Evolutionary conservation across 768 basidiomycete species (phyloP).

Genomic region (Punctularia strigosozonata): DNA sequence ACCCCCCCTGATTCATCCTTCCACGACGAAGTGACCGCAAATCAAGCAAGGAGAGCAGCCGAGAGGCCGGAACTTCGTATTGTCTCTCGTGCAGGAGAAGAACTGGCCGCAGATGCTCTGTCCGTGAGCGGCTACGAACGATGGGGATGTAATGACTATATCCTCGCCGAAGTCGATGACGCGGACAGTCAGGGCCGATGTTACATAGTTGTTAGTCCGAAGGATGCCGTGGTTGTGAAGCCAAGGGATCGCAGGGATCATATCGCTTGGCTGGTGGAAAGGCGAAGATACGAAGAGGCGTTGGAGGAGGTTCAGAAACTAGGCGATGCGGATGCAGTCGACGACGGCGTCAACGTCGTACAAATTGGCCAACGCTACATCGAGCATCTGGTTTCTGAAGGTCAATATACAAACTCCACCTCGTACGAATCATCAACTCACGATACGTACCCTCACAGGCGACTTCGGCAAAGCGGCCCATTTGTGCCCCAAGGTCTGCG

Average conservation of each 20-base stretch:
- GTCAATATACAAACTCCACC: slow-evolving; percentile 25
- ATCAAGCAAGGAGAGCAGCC: slow-evolving; percentile 76
- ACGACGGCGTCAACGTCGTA: slow-evolving; percentile 34
- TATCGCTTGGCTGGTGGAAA: slow-evolving; percentile 85
- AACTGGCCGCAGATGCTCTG: slow-evolving; percentile 76
- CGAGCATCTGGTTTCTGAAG: slow-evolving; percentile 71
- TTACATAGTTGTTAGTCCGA: slow-evolving; percentile 80
- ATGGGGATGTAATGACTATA: slow-evolving; percentile 91
- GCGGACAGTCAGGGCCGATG: slow-evolving; percentile 25
- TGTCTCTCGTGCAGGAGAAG: slow-evolving; percentile 81
- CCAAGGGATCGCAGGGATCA: slow-evolving; percentile 85
- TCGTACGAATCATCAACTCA: neutral
- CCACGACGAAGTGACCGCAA: slow-evolving; percentile 55
- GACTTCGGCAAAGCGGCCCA: slow-evolving; percentile 71
- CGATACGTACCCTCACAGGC: slow-evolving; percentile 19
- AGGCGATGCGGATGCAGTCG: slow-evolving; percentile 21
- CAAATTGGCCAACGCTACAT: slow-evolving; percentile 83
- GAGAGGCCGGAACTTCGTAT: slow-evolving; percentile 93
- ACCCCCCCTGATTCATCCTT: slow-evolving; percentile 65
- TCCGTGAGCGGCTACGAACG: slow-evolving; percentile 65
- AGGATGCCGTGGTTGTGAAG: slow-evolving; percentile 78
- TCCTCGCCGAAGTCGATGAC: slow-evolving; percentile 42
- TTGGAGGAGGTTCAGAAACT: slow-evolving; percentile 60
- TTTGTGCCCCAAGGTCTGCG: slow-evolving; percentile 78
- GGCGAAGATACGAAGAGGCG: slow-evolving; percentile 81